Base-by-base conservation (phyloP, 2,329 filamentous ascomycete species). In the Aaosphaeria pasadenensis region DNA sequence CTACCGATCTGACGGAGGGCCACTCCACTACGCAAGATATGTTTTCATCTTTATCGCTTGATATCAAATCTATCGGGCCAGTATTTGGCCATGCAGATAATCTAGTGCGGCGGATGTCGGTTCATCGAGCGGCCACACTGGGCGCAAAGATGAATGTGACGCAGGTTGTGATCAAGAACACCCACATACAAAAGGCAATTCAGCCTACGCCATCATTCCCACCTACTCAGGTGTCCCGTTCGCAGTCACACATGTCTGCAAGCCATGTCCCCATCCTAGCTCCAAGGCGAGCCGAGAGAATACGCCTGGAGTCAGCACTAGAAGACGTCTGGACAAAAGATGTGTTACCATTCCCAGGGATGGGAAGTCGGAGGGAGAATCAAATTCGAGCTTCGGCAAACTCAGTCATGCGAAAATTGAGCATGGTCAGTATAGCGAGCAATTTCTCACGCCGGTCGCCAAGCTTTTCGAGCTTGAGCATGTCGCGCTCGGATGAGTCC, bases 111-210 rank as follows among this genome's bases (percentile, higher is more conserved):
- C 81, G 82, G 46, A 80, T 91, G 58, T 95, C 90, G 2, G 86
- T 95, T 52, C 88, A 92, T 57, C 81, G 89, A 50, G 83, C 89
- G 30, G 85, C 86, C 1, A 89, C 89, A 0, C 77, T 91, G 28
- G 85, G 87, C 11, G 77, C 84, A 11, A 88, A 84, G 57, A 80
- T 82, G 11, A 78, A 84, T 38, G 69, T 87, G 45, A 87, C 81
- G 53, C 88, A 94, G 61, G 84, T 96, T 44, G 87, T 95, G 42
- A 83, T 96, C 62, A 92, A 89, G 63, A 95, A 95, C 61, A 96
- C 91, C 0, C 85, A 85, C 58, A 80, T 82, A 2, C 75, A 83
- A 42, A 86, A 84, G 57, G 81, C 86, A 39, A 66, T 73, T 5
- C 70, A 80, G 5, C 66, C 75, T 11, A 69, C 77, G 35, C 64